Evolutionary conservation across 108 stramenopile genomes (phyloP), one percentile per base, ranked within the genome.

Genomic region (Nannochloropsis gaditana): DNA sequence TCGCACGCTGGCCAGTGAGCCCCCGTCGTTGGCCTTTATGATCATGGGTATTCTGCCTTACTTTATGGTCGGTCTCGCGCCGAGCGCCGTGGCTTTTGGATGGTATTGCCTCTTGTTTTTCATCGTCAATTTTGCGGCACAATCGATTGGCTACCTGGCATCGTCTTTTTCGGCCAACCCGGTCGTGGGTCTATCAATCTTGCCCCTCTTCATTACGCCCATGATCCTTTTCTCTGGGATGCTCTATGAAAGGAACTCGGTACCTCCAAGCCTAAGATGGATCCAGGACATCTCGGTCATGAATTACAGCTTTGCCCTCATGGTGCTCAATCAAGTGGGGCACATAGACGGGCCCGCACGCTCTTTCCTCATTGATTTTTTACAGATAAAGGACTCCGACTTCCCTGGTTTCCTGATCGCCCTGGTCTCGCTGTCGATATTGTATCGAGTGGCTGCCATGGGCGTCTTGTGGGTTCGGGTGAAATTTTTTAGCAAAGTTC

Each of bases 71-170:
- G 59, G 59, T n/a, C n/a, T 73, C 19, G 59, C 59, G 19, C 19
- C 59, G 59, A n/a, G n/a, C 59, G 8, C 6, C 19, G 59, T 15
- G 59, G 59, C 59, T 8, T 73, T 73, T 73, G 59, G 59, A n/a
- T 73, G 59, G 59, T 73, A 73, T 73, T 73, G 59, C n/a, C n/a
- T 73, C 15, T 15, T 73, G 59, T 73, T 73, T 73, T 73, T 73
- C n/a, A n/a, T 73, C 19, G n/a, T 73, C 19, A 73, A 15, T 73
- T 73, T 73, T 3, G 59, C 59, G 59, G 59, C 59, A n/a, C 59
- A 73, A n/a, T n/a, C 19, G 19, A n/a, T 73, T 15, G 59, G 59
- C 4, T 73, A 73, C n/a, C n/a, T 73, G 59, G 59, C 59, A 2
- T n/a, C 19, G 0, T 73, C 59, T 15, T 73, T 73, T n/a, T n/a